Evolutionary conservation across 1,284 basidiomycete genomes (phyloP).

Genomic region (Ganoderma boninense): DNA sequence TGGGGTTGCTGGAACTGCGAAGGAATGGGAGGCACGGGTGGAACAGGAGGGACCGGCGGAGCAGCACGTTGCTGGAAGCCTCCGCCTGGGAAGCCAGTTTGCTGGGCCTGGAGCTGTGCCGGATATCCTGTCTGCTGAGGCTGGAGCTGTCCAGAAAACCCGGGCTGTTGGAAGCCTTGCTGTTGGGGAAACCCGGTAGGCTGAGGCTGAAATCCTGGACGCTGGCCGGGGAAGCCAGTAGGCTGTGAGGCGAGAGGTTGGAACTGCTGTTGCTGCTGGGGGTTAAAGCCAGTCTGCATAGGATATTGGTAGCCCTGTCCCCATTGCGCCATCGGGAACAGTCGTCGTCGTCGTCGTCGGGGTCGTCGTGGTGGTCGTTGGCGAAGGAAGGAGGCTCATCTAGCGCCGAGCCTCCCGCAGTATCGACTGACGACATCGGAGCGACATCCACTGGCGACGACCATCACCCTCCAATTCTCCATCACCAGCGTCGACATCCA

Average conservation of each 20-base stretch:
- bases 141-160: slow-evolving; percentile 50
- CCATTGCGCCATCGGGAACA: slow-evolving; percentile 64
- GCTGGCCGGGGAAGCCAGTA: slow-evolving; percentile 46
- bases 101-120: slow-evolving; percentile 44
- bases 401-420: too few species aligned
- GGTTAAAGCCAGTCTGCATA: slow-evolving; percentile 66
- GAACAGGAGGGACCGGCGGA: slow-evolving; percentile 50
- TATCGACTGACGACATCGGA: too few species aligned
- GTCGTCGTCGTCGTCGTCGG: slow-evolving; percentile 26
- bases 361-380: slow-evolving; percentile 18
- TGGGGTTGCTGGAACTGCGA: slow-evolving; percentile 60
- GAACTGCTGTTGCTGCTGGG: too few species aligned
- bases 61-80: slow-evolving; percentile 60
- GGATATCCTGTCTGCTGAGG: slow-evolving; percentile 53
- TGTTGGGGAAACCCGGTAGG: slow-evolving; percentile 47
- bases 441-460: too few species aligned
- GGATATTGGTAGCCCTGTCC: slow-evolving; percentile 68
- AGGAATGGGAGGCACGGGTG: slow-evolving; percentile 69
- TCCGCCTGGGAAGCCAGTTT: slow-evolving; percentile 45
- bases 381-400: too few species aligned
- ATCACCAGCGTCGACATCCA: too few species aligned
- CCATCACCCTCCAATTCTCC: too few species aligned
- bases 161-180: slow-evolving; percentile 40
- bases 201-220: slow-evolving; percentile 48
- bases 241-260: slow-evolving; percentile 51